Evolutionary conservation across 805 yeast genomes (phyloP), one percentile per base, ranked within the genome.

Genomic region (Metschnikowia santaceciliae): DNA sequence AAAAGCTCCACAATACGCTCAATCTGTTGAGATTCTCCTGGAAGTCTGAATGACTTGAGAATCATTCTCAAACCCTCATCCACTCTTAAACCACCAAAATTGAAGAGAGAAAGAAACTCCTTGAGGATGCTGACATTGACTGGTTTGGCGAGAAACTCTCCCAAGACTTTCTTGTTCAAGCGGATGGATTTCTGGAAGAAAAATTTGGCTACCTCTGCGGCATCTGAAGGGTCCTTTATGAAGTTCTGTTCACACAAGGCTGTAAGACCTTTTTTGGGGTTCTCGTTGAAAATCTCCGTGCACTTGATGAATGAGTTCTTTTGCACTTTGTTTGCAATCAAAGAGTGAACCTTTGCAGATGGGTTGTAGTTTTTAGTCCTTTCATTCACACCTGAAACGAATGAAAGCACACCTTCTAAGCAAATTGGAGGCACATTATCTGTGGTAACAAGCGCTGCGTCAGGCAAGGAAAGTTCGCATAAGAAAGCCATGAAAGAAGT

Each of bases 1-100:
- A 94, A 94, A 5, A 82, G 75, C 61, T 92, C 97, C 30, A 94
- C 86, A 14, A 92, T 81, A 61, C 97, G 79, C 66, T 94, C 99
- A 64, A 94, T 94, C 66, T 90, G 97, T 63, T 90, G 98, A 0
- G 97, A 87, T 69, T 94, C 99, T 53, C 99, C 99, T 1, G 98
- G 98, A 45, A 94, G 76, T 66, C 99, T 80, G 64, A 94, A 92
- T 19, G 87, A 80, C 50, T 88, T 86, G 57, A 95, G 74, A 53
- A 94, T 67, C 50, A 88, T 76, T 61, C 99, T 79, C 47, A 94
- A 73, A 0, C 97, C 97, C 67, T 92, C 97, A 67, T 94, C 99
- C 2, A 95, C 92, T 61, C 99, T 77, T 58, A 87, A 72, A 17
- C 81, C 86, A 35, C 75, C 72, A 64, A 91, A 91, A 51, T 91